A percentile compares a stretch with the other conserved stretches of the same genome.
phyloP scores from a whole-genome alignment of 106 monocot species.

The Cymbidium sinense region DNA sequence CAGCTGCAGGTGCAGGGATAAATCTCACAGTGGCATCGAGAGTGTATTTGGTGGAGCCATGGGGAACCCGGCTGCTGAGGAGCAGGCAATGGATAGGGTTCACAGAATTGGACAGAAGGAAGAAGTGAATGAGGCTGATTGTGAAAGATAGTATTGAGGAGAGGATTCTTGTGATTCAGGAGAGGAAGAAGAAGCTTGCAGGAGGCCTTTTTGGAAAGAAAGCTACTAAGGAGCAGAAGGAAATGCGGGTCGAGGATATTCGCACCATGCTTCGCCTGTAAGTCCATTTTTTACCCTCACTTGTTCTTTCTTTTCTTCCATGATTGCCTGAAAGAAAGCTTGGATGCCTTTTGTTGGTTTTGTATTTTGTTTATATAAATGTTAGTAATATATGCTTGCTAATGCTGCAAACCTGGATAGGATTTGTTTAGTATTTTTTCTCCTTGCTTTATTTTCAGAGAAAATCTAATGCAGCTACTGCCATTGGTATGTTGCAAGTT shows the following conservation, averaged over 20 bases:
- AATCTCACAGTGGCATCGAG: conserved; percentile 84
- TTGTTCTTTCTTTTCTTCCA: too few relatives aligned
- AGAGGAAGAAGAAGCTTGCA: conserved; percentile 64
- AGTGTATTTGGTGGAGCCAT: conserved; percentile 86
- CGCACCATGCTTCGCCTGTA: conserved; percentile 59
- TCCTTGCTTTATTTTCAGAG: not conserved
- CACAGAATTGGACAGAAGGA: conserved; percentile 89
- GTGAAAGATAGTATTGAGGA: conserved; percentile 84
- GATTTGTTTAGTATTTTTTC: not conserved
- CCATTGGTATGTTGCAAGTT: too few relatives aligned
- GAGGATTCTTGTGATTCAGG: conserved; percentile 75
- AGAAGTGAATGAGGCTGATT: conserved; percentile 85
- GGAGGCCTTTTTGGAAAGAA: conserved; percentile 61
- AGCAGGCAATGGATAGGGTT: conserved; percentile 98
- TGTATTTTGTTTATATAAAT: too few relatives aligned
- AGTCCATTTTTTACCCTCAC: conserved; percentile 3
- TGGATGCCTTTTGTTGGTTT: too few relatives aligned
- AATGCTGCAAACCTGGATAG: not conserved
- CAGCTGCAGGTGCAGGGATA: conserved; percentile 78
- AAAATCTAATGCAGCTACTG: not conserved
- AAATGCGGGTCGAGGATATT: conserved; percentile 64
- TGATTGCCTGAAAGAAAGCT: too few relatives aligned
- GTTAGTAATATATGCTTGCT: not conserved
- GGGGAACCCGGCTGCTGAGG: conserved; percentile 98
- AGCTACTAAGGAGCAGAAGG: conserved; percentile 40